A percentile compares a stretch with the other conserved stretches of the same genome.
Conservation (phyloP, 2,329 filamentous ascomycete species). For the Xylariomycetidae sp. region DNA sequence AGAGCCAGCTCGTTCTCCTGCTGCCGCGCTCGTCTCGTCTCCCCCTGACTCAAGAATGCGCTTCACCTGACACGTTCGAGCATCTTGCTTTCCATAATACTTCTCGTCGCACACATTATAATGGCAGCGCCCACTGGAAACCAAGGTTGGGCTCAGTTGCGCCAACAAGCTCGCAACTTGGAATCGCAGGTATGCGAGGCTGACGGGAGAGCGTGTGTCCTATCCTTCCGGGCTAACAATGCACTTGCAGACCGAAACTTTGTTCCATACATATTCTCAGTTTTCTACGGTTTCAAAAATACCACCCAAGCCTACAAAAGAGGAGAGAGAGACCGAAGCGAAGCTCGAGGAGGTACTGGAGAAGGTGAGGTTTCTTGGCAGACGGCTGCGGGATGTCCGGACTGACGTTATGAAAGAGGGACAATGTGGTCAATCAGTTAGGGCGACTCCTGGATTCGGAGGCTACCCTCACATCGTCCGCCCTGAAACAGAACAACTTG, state of each 20-base stretch:
- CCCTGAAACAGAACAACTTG: conserved; percentile 95
- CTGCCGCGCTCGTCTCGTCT: too few relatives aligned
- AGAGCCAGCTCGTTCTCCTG: too few relatives aligned
- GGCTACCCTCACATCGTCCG: conserved; percentile 76
- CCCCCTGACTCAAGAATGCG: too few relatives aligned
- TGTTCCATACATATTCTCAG: conserved; percentile 84
- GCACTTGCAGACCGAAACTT: conserved; percentile 64
- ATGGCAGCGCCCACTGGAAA: conserved; percentile 51
- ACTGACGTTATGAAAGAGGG: conserved; percentile 53
- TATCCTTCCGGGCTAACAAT: conserved; percentile 3
- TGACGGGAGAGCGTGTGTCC: not conserved
- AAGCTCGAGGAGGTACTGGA: conserved; percentile 81
- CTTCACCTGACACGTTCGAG: too few relatives aligned
- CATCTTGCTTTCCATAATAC: too few relatives aligned
- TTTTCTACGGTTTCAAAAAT: conserved; percentile 77
- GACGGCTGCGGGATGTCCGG: not conserved
- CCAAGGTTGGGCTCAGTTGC: conserved; percentile 84
- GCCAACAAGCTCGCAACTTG: conserved; percentile 81
- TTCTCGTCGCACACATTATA: too few relatives aligned
- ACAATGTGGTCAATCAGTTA: conserved; percentile 74
- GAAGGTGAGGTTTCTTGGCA: conserved; percentile 48
- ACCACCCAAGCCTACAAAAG: conserved; percentile 74
- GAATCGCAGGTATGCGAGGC: conserved; percentile 70
- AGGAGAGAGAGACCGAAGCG: conserved; percentile 72
- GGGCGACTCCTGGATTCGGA: conserved; percentile 89